Percentiles rank a stretch among this genome's conserved stretches.
Evolutionary conservation across 192 early-diverging fungal genomes (phyloP).

Genomic region (Physocladia obscura): DNA sequence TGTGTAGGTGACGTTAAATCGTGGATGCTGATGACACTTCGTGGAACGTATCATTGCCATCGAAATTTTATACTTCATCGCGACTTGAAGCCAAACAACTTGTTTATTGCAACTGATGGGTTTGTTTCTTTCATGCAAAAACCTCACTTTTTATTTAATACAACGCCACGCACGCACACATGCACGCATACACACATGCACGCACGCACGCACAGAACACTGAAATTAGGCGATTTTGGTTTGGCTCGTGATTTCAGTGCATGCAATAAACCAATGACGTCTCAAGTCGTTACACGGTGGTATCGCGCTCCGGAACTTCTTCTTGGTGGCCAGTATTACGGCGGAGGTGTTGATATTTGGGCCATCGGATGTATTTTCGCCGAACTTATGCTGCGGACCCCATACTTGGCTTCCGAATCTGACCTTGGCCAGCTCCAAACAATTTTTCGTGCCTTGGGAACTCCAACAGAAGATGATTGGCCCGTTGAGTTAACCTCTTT

Average conservation of each 20-base stretch:
- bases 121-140: too few species aligned
- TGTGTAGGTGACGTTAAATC: slow-evolving; percentile 79
- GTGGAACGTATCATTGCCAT: slow-evolving; percentile 91
- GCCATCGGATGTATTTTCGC: slow-evolving; percentile 98
- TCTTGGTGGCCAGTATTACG: slow-evolving; percentile 85
- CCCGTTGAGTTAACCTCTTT: slow-evolving; percentile 47
- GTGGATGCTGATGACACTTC: slow-evolving; percentile 96
- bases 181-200: neutral
- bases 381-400: slow-evolving; percentile 87
- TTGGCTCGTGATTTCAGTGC: slow-evolving; percentile 94
- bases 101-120: slow-evolving; percentile 71
- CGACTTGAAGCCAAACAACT: slow-evolving; percentile 62
- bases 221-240: slow-evolving; percentile 99
- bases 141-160: too few species aligned
- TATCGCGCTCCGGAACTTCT: slow-evolving; percentile 95
- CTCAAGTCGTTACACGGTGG: slow-evolving; percentile 94
- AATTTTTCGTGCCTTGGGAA: slow-evolving; percentile 81
- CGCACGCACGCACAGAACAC: slow-evolving; percentile 38
- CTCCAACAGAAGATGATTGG: slow-evolving; percentile 80
- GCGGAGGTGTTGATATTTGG: slow-evolving; percentile 93
- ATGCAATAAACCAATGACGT: slow-evolving; percentile 77
- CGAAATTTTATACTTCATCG: slow-evolving; percentile 86
- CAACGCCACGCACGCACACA: too few species aligned
- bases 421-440: slow-evolving; percentile 88
- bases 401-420: slow-evolving; percentile 82